Evolutionary conservation across 1,139 yeast species (phyloP).

Genomic region (Neolecta irregularis): DNA sequence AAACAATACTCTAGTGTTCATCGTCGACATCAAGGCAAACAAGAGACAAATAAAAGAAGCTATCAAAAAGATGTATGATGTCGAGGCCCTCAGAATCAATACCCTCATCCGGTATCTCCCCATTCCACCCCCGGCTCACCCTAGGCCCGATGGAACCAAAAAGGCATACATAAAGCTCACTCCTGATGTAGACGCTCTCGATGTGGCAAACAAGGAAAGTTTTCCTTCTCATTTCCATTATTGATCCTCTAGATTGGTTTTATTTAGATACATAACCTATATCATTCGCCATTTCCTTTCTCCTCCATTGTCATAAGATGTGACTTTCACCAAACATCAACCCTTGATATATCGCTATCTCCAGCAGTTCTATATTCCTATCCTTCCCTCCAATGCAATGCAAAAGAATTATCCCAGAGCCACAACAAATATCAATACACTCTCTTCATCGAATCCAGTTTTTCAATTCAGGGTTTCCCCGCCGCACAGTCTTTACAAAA

Average conservation of each 20-base stretch:
- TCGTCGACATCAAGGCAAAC: conserved; percentile 93
- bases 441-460: too few species aligned
- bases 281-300: not conserved
- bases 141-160: conserved; percentile 99
- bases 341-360: too few species aligned
- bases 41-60: conserved; percentile 97
- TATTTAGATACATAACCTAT: conserved; percentile 6
- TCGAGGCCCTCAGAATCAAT: conserved; percentile 56
- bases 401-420: too few species aligned
- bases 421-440: too few species aligned
- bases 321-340: too few species aligned
- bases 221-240: conserved; percentile 41
- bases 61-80: conserved; percentile 94
- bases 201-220: conserved; percentile 76
- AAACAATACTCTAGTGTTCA: conserved; percentile 97
- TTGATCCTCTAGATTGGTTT: conserved; percentile 10
- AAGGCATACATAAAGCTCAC: conserved; percentile 99
- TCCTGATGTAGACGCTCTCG: conserved; percentile 99
- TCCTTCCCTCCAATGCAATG: too few species aligned
- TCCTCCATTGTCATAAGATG: not conserved
- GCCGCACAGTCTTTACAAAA: too few species aligned
- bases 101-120: conserved; percentile 11
- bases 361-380: too few species aligned
- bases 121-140: too few species aligned
- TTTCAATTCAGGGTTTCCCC: too few species aligned